Evolutionary conservation across 2,329 filamentous ascomycete genomes (phyloP).

Genomic region (Talaromyces verruculosus): DNA sequence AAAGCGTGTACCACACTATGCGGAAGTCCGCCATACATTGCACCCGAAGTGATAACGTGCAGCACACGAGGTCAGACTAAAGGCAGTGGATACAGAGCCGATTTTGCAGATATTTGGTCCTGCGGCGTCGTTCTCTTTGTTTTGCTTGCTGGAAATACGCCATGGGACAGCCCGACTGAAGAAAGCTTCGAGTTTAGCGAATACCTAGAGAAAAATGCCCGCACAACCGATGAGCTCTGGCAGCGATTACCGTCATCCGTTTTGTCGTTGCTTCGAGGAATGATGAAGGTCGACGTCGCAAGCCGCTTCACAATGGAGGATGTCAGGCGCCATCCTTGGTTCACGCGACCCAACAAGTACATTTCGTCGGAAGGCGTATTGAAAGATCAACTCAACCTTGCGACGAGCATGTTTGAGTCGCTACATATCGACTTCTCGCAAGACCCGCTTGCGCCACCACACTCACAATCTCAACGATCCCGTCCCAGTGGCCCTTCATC

Average conservation of each 20-base stretch:
- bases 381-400: constrained; percentile 76
- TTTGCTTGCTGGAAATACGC: constrained; percentile 90
- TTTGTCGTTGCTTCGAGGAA: constrained; percentile 81
- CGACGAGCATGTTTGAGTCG: constrained; percentile 92
- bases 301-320: constrained; percentile 82
- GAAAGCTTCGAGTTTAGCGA: constrained; percentile 89
- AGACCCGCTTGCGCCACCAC: constrained; percentile 55
- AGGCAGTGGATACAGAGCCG: constrained; percentile 57
- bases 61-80: constrained; percentile 52
- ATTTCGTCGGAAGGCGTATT: constrained; percentile 72
- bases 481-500: constrained; percentile 46
- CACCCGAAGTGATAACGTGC: constrained; percentile 75
- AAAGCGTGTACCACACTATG: constrained; percentile 88
- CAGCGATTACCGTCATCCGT: constrained; percentile 69
- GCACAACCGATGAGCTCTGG: constrained; percentile 84
- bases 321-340: constrained; percentile 92
- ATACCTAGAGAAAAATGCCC: constrained; percentile 76
- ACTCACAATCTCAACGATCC: constrained; percentile 36
- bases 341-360: constrained; percentile 76
- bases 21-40: constrained; percentile 94
- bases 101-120: constrained; percentile 92
- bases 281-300: constrained; percentile 77
- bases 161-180: constrained; percentile 89
- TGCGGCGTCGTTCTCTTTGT: constrained; percentile 98
- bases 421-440: constrained; percentile 84